Percentiles rank a stretch among this genome's conserved stretches.
These are phyloP conservation scores for Dendrobium chrysotoxum DNA, from an alignment of 106 monocot genomes.

Conservation along the genomic window DNA sequence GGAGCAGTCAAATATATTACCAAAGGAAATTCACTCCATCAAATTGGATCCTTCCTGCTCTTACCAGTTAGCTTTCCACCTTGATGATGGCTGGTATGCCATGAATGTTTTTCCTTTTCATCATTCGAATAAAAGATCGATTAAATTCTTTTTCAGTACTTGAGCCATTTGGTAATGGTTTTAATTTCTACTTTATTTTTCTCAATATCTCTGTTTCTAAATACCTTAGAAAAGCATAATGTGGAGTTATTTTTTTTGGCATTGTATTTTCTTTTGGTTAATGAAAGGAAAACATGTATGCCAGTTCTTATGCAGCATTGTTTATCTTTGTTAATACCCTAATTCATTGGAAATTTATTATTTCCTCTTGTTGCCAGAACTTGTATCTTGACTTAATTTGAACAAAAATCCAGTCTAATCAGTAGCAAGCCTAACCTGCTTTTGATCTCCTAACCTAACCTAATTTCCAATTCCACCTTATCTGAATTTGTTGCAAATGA, in stretches of 20 bases:
- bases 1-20: slow-evolving; percentile 74
- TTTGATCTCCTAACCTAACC: background rate
- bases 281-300: background rate
- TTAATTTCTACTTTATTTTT: background rate
- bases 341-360: background rate
- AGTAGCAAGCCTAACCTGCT: background rate
- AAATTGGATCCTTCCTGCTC: slow-evolving; percentile 67
- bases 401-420: background rate
- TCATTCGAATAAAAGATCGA: background rate
- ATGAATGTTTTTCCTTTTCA: background rate
- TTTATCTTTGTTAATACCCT: background rate
- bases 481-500: background rate
- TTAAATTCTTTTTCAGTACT: background rate
- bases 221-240: background rate
- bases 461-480: background rate
- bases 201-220: background rate
- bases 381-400: background rate
- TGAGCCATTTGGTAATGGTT: background rate
- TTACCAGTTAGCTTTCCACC: slow-evolving; percentile 92
- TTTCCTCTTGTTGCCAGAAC: background rate
- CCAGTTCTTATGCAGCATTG: background rate
- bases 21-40: slow-evolving; percentile 67
- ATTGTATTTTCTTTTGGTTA: background rate
- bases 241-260: background rate
- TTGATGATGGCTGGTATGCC: slow-evolving; percentile 92